phyloP scores from a whole-genome alignment of 768 basidiomycete species.

The Jaapia argillacea region DNA sequence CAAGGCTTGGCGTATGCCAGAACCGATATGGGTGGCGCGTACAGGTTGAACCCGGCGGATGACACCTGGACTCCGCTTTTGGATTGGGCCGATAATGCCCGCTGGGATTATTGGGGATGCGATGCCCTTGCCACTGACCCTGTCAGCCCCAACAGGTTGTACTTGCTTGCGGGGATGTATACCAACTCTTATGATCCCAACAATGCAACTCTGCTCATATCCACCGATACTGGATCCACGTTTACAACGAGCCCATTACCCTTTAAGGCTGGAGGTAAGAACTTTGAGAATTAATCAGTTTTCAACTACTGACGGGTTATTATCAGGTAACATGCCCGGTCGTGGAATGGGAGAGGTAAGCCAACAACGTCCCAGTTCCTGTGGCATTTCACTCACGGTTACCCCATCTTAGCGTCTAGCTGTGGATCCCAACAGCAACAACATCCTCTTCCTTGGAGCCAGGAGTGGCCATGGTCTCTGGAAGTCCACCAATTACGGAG shows the following conservation, averaged over 20 bases:
- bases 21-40: conserved; percentile 59
- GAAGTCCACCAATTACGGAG: conserved; percentile 53
- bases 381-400: background rate
- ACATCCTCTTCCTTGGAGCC: conserved; percentile 54
- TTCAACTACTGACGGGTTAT: background rate
- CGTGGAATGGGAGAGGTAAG: conserved; percentile 53
- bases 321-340: conserved; percentile 51
- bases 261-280: conserved; percentile 44
- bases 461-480: conserved; percentile 55
- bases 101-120: conserved; percentile 39
- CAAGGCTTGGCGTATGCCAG: conserved; percentile 58
- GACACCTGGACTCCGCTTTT: conserved; percentile 54
- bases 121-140: conserved; percentile 52
- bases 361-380: background rate
- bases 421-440: conserved; percentile 53
- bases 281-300: background rate
- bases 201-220: conserved; percentile 53
- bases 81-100: conserved; percentile 37
- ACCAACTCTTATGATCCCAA: conserved; percentile 55
- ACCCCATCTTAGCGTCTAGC: conserved; percentile 35
- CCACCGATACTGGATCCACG: conserved; percentile 45
- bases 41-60: conserved; percentile 50
- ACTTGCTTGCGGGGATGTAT: conserved; percentile 47
- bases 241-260: conserved; percentile 41
- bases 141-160: conserved; percentile 41